Evolutionary conservation across 495 filamentous ascomycete species (phyloP).

Genomic region (Aspergillus diversus): DNA sequence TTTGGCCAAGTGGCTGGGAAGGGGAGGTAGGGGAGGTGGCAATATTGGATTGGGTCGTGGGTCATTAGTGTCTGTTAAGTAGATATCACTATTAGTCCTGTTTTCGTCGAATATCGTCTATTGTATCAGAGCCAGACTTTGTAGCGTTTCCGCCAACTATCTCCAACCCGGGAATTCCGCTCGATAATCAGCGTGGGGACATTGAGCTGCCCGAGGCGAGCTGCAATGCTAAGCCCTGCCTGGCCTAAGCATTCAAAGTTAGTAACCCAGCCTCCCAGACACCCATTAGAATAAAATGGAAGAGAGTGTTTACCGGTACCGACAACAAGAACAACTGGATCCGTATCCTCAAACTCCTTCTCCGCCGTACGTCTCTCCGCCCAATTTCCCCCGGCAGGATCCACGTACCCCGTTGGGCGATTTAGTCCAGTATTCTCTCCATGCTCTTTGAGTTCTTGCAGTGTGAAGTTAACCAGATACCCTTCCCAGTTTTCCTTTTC

Average conservation of each 20-base stretch:
- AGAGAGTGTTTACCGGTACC: no score
- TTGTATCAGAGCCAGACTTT: slow-evolving; percentile 24
- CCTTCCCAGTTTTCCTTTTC: slow-evolving; percentile 56
- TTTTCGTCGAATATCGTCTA: no score
- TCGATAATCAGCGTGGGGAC: slow-evolving; percentile 69
- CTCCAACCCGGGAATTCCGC: slow-evolving; percentile 64
- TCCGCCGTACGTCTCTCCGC: slow-evolving; percentile 44
- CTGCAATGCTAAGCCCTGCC: slow-evolving; percentile 61
- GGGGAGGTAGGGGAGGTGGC: slow-evolving; percentile 71
- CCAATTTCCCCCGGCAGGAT: slow-evolving; percentile 27
- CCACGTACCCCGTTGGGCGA: slow-evolving; percentile 64
- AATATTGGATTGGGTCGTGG: slow-evolving; percentile 75
- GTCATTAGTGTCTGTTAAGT: slow-evolving; percentile 51
- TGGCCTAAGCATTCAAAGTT: slow-evolving; percentile 34
- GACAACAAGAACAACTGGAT: slow-evolving; percentile 68
- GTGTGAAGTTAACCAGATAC: slow-evolving; percentile 62
- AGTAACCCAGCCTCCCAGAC: slow-evolving; percentile 29
- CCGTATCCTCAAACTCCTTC: slow-evolving; percentile 54
- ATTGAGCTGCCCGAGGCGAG: slow-evolving; percentile 68
- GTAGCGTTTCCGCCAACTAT: slow-evolving; percentile 75
- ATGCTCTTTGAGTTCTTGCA: slow-evolving; percentile 53
- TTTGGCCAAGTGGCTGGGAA: slow-evolving; percentile 70
- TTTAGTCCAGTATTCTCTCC: slow-evolving; percentile 53
- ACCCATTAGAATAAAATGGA: no score
- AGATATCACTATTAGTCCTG: not conserved